phyloP scores from a whole-genome alignment of 441 rosid genomes.

The Bocquillonia castaneifolia region DNA sequence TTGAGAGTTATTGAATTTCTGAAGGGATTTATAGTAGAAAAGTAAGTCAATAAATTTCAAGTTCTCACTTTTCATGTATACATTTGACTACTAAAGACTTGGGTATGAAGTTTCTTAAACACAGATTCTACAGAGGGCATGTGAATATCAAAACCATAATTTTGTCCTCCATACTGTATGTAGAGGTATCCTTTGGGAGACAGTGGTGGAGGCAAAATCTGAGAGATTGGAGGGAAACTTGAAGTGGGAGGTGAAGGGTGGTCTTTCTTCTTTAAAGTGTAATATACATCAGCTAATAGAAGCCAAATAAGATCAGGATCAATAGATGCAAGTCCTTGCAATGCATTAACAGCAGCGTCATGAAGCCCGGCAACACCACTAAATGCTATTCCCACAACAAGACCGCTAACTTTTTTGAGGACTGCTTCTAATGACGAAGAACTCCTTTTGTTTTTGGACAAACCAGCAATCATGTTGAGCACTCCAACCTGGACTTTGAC shows the following conservation, averaged over 20 bases:
- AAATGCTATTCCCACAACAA: constrained; percentile 79
- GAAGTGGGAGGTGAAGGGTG: constrained; percentile 47
- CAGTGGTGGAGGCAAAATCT: constrained; percentile 44
- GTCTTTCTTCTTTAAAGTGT: constrained; percentile 48
- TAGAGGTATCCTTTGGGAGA: constrained; percentile 53
- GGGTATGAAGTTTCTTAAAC: constrained; percentile 48
- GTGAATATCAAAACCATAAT: constrained; percentile 68
- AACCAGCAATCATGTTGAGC: constrained; percentile 69
- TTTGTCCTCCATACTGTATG: constrained; percentile 72
- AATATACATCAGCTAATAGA: constrained; percentile 79
- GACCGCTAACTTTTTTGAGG: constrained; percentile 76
- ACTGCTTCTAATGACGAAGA: constrained; percentile 67
- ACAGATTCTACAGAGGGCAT: constrained; percentile 53
- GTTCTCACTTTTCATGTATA: background rate
- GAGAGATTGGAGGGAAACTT: constrained; percentile 43
- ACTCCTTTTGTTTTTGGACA: constrained; percentile 57
- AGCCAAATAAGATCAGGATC: constrained; percentile 94
- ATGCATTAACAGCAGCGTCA: constrained; percentile 64
- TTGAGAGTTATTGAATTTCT: too few relatives aligned
- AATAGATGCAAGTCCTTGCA: constrained; percentile 64
- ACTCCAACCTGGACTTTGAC: constrained; percentile 75
- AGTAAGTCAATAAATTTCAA: background rate
- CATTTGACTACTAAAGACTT: constrained; percentile 40
- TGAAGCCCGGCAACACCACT: constrained; percentile 62
- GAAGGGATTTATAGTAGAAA: too few relatives aligned